phyloP scores from a whole-genome alignment of 176 grass and related monocot species.

The Carex cristatella region DNA sequence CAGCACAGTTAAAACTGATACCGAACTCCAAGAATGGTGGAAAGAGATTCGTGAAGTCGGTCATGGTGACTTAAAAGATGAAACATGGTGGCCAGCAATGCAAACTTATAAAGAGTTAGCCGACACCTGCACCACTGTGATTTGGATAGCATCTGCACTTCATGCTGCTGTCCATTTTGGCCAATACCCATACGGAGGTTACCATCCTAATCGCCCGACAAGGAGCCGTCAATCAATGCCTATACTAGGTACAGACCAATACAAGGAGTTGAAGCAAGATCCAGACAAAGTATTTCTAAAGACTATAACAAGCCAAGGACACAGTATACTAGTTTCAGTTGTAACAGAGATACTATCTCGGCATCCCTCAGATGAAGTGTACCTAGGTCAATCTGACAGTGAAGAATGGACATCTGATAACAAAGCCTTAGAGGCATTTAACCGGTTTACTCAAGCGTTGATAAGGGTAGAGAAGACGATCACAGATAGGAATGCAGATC shows the following conservation, averaged over 20 bases:
- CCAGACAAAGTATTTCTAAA: neutral
- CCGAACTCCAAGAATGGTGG: neutral
- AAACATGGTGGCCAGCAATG: neutral
- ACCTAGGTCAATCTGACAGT: neutral
- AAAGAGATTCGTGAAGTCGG: neutral
- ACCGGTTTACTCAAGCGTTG: neutral
- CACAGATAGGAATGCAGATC: neutral
- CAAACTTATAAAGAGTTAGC: neutral
- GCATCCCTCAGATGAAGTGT: neutral
- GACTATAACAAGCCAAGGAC: neutral
- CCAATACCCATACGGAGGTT: neutral
- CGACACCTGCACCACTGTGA: neutral
- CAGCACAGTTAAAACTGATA: neutral
- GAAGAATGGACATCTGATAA: conserved; percentile 1
- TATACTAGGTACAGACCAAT: neutral
- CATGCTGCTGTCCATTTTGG: neutral
- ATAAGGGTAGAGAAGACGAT: neutral
- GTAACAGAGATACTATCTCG: neutral
- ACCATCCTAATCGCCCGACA: neutral
- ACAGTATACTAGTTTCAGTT: neutral
- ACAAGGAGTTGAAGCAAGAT: neutral
- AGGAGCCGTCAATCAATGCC: neutral
- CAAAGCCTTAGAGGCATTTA: neutral
- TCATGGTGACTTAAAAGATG: neutral
- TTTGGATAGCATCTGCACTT: neutral